phyloP scores from a whole-genome alignment of 805 yeast genomes.

The Trichomonascus vanleenenianus region DNA sequence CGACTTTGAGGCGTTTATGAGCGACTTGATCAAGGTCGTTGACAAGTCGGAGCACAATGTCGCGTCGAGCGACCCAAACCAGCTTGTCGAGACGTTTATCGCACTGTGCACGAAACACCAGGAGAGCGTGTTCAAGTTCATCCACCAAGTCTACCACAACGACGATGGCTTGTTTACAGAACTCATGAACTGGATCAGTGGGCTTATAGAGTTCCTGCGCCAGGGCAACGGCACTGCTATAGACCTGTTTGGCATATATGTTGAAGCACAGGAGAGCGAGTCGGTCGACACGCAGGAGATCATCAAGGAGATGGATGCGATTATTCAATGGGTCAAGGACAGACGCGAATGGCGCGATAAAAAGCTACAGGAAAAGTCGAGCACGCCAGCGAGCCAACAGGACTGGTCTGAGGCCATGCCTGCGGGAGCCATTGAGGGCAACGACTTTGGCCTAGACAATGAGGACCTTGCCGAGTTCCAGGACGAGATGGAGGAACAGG shows the following conservation, averaged over 20 bases:
- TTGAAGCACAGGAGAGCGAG: slow-evolving; percentile 8
- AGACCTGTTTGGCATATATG: slow-evolving; percentile 32
- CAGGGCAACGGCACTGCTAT: slow-evolving; percentile 44
- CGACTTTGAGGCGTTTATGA: slow-evolving; percentile 56
- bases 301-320: slow-evolving; percentile 32
- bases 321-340: slow-evolving; percentile 31
- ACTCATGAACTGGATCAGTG: slow-evolving; percentile 66
- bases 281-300: slow-evolving; percentile 25
- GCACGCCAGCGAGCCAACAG: slow-evolving; percentile 27
- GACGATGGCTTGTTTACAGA: slow-evolving; percentile 70
- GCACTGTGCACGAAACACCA: slow-evolving; percentile 64
- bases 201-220: slow-evolving; percentile 54
- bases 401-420: slow-evolving; percentile 40
- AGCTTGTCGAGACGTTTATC: slow-evolving; percentile 61
- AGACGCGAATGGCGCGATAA: slow-evolving; percentile 30
- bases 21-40: slow-evolving; percentile 54
- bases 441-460: slow-evolving; percentile 43
- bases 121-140: slow-evolving; percentile 60
- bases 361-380: slow-evolving; percentile 16
- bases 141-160: slow-evolving; percentile 73
- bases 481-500: slow-evolving; percentile 28
- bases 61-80: slow-evolving; percentile 44
- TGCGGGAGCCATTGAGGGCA: slow-evolving; percentile 34
- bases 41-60: slow-evolving; percentile 42
- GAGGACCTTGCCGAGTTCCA: slow-evolving; percentile 40